Base-by-base conservation (phyloP, 345 rosid species). In the Gossypioides kirkii region DNA sequence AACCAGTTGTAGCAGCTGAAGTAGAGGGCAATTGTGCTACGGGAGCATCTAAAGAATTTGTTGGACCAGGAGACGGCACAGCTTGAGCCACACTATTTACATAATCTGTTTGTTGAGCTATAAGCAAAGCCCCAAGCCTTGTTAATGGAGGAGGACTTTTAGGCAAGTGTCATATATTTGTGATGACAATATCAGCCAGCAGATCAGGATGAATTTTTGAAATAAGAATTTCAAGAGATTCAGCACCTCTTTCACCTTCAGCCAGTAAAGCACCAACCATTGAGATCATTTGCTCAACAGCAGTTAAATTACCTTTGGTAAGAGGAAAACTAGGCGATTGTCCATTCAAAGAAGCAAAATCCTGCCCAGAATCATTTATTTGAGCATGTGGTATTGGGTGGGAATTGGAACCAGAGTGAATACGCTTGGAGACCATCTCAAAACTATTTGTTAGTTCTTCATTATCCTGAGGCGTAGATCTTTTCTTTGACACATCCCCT, bases 251-350 rank as follows among this genome's bases (percentile, higher is more conserved):
- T 81, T 95, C 99, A 70, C 99, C 99, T 87, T 92, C 99, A 45
- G 97, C 99, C 76, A 95, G 99, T 84, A 95, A 83, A 74, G 96
- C 99, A 81, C 98, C 98, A 82, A 92, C 89, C 92, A 92, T 89
- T 54, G 96, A 89, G 77, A 95, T 89, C 98, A 95, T 92, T 84
- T 95, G 93, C 80, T 89, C 98, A 59, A 87, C 99, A 71, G 98
- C 97, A 64, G 89, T 85, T 86, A 84, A 80, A 84, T 89, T 91
- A 77, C 84, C 73, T 80, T 86, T 90, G 69, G 84, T 79, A 76
- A 73, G 73, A 76, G 86, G 79, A 84, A 76, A 75, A 73, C 65
- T 79, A 76, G 83, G 78, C 43, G 88, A 74, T 49, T 61, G 70
- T 64, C 93, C 98, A 82, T 95, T 92, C 45, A 69, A 87, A 75